A percentile compares a stretch with the other conserved stretches of the same genome.
phyloP scores from a whole-genome alignment of 257 asterid genomes.

The Echium plantagineum region DNA sequence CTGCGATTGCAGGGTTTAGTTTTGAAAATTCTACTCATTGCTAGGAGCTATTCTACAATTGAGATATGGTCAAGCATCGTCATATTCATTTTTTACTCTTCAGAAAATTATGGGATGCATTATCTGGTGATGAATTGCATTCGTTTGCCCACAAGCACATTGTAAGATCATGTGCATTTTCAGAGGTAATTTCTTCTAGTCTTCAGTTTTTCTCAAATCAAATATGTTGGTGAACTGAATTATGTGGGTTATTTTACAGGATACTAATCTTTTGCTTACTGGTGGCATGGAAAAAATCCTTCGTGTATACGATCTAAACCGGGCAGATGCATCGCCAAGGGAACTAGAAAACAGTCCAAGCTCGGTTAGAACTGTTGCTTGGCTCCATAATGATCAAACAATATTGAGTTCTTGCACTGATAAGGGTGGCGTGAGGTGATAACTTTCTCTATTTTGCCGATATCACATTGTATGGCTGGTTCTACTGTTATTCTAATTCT shows the following conservation, averaged over 20 bases:
- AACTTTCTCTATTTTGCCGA: too few species aligned
- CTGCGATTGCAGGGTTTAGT: background rate
- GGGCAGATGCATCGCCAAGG: slow-evolving; percentile 81
- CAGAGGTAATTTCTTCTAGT: slow-evolving; percentile 47
- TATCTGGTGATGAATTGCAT: slow-evolving; percentile 83
- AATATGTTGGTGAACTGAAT: background rate
- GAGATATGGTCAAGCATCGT: background rate
- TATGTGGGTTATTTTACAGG: slow-evolving; percentile 33
- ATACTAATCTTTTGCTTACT: slow-evolving; percentile 58
- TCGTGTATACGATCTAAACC: slow-evolving; percentile 72
- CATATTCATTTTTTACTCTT: slow-evolving; percentile 11
- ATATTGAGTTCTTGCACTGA: slow-evolving; percentile 87
- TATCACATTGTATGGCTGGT: too few species aligned
- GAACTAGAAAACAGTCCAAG: slow-evolving; percentile 85
- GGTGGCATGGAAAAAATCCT: slow-evolving; percentile 83
- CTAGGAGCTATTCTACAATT: background rate
- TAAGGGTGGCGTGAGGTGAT: slow-evolving; percentile 78
- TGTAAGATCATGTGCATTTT: slow-evolving; percentile 89
- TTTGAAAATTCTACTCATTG: background rate
- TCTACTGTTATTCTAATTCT: slow-evolving; percentile 2
- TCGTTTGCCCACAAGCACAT: slow-evolving; percentile 97
- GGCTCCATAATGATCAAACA: slow-evolving; percentile 94
- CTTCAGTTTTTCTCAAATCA: background rate
- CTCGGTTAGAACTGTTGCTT: slow-evolving; percentile 69
- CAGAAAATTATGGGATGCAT: slow-evolving; percentile 98